Conservation (phyloP, 2,329 filamentous ascomycete species). For the Trichophyton rubrum region DNA sequence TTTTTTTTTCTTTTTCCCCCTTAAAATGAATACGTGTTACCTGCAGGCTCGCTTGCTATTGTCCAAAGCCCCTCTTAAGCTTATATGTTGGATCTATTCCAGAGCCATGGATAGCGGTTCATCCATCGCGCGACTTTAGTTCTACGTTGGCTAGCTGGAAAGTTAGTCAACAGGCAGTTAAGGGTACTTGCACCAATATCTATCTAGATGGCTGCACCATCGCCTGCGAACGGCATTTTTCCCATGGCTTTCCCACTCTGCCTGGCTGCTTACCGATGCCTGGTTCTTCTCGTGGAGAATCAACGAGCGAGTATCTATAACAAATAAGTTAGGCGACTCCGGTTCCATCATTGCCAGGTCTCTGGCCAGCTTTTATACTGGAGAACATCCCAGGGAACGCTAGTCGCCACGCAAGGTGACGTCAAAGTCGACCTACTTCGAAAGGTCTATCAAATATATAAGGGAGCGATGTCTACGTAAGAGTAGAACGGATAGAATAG, state of each 20-base stretch:
- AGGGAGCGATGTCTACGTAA: neutral
- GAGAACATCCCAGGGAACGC: neutral
- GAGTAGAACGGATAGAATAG: neutral
- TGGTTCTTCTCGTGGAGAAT: too few species aligned
- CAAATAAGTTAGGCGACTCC: neutral
- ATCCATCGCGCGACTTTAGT: neutral
- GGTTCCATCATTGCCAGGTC: neutral
- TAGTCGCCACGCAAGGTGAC: neutral
- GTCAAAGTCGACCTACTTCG: neutral
- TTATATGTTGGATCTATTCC: neutral
- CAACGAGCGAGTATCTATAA: too few species aligned
- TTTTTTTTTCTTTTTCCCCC: neutral
- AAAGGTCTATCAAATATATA: neutral
- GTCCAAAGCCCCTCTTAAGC: neutral
- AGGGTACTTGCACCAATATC: too few species aligned
- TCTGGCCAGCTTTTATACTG: neutral
- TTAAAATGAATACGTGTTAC: neutral
- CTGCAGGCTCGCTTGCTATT: neutral
- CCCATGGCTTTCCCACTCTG: too few species aligned
- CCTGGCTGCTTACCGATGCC: too few species aligned
- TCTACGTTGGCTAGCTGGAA: too few species aligned
- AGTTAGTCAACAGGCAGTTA: too few species aligned
- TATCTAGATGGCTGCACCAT: too few species aligned
- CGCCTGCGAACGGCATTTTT: too few species aligned
- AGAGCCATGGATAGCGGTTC: neutral